These are phyloP conservation scores for Cucurbita moschata DNA, from an alignment of 306 rosid genomes.

Conservation along the genomic window DNA sequence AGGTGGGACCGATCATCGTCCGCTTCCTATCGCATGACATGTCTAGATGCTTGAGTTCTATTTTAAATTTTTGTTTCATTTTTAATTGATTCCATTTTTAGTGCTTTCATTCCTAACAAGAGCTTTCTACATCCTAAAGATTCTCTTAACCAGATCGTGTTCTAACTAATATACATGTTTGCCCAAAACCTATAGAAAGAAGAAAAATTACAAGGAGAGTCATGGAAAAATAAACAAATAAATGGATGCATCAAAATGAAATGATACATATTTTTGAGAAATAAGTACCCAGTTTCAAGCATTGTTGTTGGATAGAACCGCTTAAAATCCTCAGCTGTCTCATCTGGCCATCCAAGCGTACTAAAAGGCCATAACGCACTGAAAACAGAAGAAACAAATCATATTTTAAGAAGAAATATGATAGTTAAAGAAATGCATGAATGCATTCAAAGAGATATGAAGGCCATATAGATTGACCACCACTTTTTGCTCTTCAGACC, in stretches of 20 bases:
- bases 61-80: neutral
- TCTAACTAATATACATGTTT: too few species aligned
- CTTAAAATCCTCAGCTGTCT: constrained; percentile 61
- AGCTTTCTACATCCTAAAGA: too few species aligned
- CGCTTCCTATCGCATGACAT: neutral
- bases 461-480: neutral
- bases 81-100: too few species aligned
- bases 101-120: too few species aligned
- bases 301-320: constrained; percentile 80
- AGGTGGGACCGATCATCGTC: neutral
- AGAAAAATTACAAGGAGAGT: neutral
- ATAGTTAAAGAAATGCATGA: neutral
- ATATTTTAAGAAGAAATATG: neutral
- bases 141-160: too few species aligned
- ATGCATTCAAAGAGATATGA: neutral
- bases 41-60: neutral
- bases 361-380: constrained; percentile 98
- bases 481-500: neutral
- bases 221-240: neutral
- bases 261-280: constrained; percentile 12
- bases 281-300: constrained; percentile 91
- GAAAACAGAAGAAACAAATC: constrained; percentile 13
- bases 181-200: too few species aligned
- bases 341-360: constrained; percentile 97
- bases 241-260: neutral